Evolutionary conservation across 805 yeast genomes (phyloP).

Genomic region (Cyberlindnera xishuangbannaensis): DNA sequence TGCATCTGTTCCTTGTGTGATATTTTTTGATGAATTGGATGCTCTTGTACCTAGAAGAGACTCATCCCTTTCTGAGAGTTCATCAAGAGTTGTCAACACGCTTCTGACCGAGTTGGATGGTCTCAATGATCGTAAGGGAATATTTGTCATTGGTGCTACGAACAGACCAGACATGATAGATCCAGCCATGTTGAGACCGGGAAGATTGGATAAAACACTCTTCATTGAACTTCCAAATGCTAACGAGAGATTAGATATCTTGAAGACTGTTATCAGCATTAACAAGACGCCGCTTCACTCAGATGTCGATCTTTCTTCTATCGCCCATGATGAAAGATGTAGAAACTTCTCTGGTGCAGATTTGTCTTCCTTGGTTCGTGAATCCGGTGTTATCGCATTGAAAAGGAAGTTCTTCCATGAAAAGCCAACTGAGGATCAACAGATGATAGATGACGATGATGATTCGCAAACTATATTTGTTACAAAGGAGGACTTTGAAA

Average conservation of each 20-base stretch:
- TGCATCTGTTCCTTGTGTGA: conserved; percentile 89
- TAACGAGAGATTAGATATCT: conserved; percentile 74
- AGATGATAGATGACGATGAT: conserved; percentile 40
- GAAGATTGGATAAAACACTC: conserved; percentile 87
- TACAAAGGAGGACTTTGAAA: conserved; percentile 56
- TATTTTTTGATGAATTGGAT: conserved; percentile 93
- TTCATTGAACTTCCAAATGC: conserved; percentile 85
- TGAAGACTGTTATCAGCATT: conserved; percentile 64
- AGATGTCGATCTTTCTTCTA: conserved; percentile 50
- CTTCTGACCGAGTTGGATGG: conserved; percentile 94
- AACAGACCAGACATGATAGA: conserved; percentile 98
- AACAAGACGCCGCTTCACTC: conserved; percentile 70
- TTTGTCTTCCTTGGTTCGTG: conserved; percentile 83
- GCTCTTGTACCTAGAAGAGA: conserved; percentile 95
- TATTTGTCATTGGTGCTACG: conserved; percentile 94
- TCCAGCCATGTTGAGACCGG: conserved; percentile 97
- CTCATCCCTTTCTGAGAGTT: conserved; percentile 77
- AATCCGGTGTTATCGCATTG: conserved; percentile 87
- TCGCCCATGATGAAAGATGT: conserved; percentile 76
- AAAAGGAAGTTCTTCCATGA: conserved; percentile 61
- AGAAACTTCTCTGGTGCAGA: conserved; percentile 95
- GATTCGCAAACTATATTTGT: conserved; percentile 49
- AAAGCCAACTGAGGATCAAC: conserved; percentile 41
- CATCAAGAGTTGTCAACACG: conserved; percentile 92
- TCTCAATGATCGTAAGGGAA: conserved; percentile 84